Conservation (phyloP, 192 early-diverging fungal species). For the Backusella sp. region DNA sequence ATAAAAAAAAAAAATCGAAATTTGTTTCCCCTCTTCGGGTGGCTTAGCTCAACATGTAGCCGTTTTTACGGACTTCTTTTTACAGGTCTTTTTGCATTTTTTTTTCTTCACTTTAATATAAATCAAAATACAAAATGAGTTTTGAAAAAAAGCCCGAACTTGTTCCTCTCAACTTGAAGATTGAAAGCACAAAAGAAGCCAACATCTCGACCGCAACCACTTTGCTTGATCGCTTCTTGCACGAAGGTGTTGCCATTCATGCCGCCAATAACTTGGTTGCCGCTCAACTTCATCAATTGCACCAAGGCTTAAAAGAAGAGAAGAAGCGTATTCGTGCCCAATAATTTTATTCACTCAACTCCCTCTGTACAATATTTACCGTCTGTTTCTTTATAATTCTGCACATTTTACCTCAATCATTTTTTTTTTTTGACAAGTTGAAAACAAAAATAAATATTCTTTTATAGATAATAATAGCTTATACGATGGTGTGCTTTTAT, state of each 20-base stretch:
- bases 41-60: background rate
- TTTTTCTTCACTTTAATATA: background rate
- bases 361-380: background rate
- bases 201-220: conserved; percentile 21
- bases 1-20: background rate
- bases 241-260: conserved; percentile 39
- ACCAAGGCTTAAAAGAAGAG: conserved; percentile 32
- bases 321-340: conserved; percentile 20
- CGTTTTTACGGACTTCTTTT: background rate
- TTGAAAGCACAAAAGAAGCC: conserved; percentile 16
- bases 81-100: background rate
- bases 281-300: conserved; percentile 35
- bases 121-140: conserved; percentile 13
- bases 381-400: background rate
- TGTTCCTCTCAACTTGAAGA: conserved; percentile 31
- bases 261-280: conserved; percentile 37
- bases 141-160: conserved; percentile 4
- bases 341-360: background rate
- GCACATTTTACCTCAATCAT: background rate
- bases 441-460: background rate
- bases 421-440: background rate
- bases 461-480: background rate
- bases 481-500: background rate
- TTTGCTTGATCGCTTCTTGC: conserved; percentile 35
- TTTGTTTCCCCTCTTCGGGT: background rate